Evolutionary conservation across 495 filamentous ascomycete species (phyloP), one percentile per base, ranked within the genome.

Genomic region (Penicillium subrubescens): DNA sequence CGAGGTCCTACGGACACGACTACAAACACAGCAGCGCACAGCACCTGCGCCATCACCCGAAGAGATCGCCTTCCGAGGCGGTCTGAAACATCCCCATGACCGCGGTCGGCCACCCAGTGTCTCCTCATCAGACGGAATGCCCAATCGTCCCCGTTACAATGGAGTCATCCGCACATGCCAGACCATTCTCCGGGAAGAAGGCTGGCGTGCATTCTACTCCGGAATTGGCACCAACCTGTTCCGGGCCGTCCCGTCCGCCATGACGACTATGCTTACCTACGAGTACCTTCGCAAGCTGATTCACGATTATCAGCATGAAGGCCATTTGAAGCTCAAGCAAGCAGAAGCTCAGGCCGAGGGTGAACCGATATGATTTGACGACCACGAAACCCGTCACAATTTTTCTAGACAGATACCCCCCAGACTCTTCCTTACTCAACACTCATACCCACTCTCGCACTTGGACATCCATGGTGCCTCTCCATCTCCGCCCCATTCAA

Each of bases 191-290:
- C 79, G 82, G 25, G 95, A 99, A 76, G 95, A 99, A 75, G 95
- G 95, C 2, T 97, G 96, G 93, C 83, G 90, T 55, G 96, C 93
- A 8, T 97, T 99, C 73, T 99, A 99, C 73, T 92, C 93, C 23
- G 95, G 95, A 31, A 96, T 99, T 86, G 96, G 95, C 39, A 97
- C 94, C 37, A 99, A 99, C 77, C 90, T 99, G 84, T 91, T 97
- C 82, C 87, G 95, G 57, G 96, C 95, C 17, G 88, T 99, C 21
- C 95, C 95, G 25, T 92, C 94, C 35, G 94, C 94, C 23, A 96
- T 96, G 72, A 97, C 96, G 39, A 98, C 95, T 8, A 93, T 99
- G 87, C 84, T 99, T 69, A 98, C 95, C 21, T 99, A 97, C 74
- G 95, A 99, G 79, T 92, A 89, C 72, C 79, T 92, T 53, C 91